A percentile compares a stretch with the other conserved stretches of the same genome.
phyloP scores from a whole-genome alignment of 2,329 filamentous ascomycete genomes.

The Epichloe hybrida region DNA sequence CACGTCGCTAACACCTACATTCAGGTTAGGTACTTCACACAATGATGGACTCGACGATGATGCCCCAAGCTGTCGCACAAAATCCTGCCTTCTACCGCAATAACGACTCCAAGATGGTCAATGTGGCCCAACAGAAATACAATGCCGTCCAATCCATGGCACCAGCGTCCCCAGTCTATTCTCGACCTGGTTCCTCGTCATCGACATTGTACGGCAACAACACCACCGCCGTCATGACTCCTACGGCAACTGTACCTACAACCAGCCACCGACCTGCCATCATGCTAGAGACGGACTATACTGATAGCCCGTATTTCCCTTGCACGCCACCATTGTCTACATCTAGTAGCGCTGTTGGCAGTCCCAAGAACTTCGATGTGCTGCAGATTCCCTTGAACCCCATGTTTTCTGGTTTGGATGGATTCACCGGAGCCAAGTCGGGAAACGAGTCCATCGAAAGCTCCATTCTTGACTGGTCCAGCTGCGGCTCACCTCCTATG shows the following conservation, averaged over 20 bases:
- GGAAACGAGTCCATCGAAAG: conserved; percentile 60
- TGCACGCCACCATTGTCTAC: conserved; percentile 79
- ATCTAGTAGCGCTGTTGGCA: conserved; percentile 73
- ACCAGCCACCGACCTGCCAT: conserved; percentile 65
- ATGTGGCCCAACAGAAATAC: conserved; percentile 5
- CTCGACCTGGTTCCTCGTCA: conserved; percentile 49
- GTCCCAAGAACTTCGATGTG: conserved; percentile 65
- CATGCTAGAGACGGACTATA: conserved; percentile 63
- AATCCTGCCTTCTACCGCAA: conserved; percentile 80
- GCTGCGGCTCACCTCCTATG: conserved; percentile 69
- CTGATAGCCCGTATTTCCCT: conserved; percentile 60
- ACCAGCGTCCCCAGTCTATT: conserved; percentile 50
- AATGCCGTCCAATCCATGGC: conserved; percentile 37
- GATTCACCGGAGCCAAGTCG: conserved; percentile 52
- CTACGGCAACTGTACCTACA: conserved; percentile 61
- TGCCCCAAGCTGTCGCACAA: conserved; percentile 52
- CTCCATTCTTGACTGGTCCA: conserved; percentile 65
- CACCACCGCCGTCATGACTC: conserved; percentile 53
- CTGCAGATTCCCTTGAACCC: conserved; percentile 74
- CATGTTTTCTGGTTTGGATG: conserved; percentile 60
- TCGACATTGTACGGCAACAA: conserved; percentile 39
- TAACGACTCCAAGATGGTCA: conserved; percentile 53
- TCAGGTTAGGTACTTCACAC: not conserved
- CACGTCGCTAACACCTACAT: not conserved
- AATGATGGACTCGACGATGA: conserved; percentile 52